These are phyloP conservation scores for Saccharomycopsis vini DNA, from an alignment of 805 yeast genomes.

Conservation along the genomic window DNA sequence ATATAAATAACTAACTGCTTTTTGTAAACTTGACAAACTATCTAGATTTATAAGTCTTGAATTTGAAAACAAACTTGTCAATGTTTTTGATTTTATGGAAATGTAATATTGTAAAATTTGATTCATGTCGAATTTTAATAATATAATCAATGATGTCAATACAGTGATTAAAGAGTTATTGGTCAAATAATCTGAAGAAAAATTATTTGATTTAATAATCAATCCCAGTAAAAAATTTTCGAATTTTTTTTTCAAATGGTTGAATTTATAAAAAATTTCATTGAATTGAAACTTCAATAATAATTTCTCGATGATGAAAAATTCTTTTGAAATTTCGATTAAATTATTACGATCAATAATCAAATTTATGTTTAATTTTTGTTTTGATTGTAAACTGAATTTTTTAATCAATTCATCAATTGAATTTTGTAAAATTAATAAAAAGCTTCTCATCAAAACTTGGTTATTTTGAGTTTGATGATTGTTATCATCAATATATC, in stretches of 20 bases:
- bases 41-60: constrained; percentile 1
- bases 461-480: background rate
- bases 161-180: constrained; percentile 1
- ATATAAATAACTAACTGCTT: constrained; percentile 1
- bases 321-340: constrained; percentile 10
- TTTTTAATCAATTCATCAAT: constrained; percentile 1
- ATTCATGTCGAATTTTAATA: background rate
- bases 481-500: background rate
- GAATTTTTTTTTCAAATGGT: background rate
- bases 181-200: background rate
- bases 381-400: background rate
- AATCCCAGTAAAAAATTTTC: background rate
- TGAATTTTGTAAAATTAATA: background rate
- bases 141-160: constrained; percentile 4
- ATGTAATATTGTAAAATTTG: constrained; percentile 2
- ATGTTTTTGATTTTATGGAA: background rate
- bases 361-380: background rate
- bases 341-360: background rate
- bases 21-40: background rate
- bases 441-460: constrained; percentile 1
- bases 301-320: constrained; percentile 6
- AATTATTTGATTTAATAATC: background rate
- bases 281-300: background rate
- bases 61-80: background rate
- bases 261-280: background rate